Percentiles rank a stretch among this genome's conserved stretches.
Evolutionary conservation across 495 filamentous ascomycete genomes (phyloP).

Genomic region (Astrothelium macrocarpum): DNA sequence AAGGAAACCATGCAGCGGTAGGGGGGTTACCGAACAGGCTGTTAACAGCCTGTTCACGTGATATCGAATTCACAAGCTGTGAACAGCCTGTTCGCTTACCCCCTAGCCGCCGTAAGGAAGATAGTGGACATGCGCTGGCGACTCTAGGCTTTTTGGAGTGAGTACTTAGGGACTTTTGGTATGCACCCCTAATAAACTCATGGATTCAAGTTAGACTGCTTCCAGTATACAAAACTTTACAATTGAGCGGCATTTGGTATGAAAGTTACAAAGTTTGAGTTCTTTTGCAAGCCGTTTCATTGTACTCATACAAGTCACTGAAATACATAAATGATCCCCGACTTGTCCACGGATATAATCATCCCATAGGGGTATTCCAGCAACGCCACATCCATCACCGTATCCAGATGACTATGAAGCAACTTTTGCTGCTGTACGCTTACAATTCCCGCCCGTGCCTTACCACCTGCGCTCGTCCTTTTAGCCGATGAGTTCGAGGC

Average conservation of each 20-base stretch:
- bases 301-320: constrained; percentile 37
- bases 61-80: no score
- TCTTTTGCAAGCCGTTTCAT: neutral
- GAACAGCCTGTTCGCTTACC: no score
- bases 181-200: no score
- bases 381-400: constrained; percentile 77
- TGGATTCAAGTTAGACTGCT: no score
- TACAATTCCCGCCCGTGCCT: constrained; percentile 37
- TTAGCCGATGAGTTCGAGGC: constrained; percentile 27
- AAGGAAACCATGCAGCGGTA: no score
- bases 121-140: no score
- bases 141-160: no score
- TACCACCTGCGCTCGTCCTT: constrained; percentile 5
- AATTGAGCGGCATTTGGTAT: neutral
- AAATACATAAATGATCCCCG: constrained; percentile 89
- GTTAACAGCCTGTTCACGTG: no score
- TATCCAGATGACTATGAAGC: constrained; percentile 78
- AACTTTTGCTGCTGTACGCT: constrained; percentile 71
- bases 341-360: constrained; percentile 81
- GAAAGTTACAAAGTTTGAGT: no score
- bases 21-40: no score
- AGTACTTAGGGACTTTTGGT: no score
- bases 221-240: neutral
- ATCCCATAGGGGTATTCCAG: constrained; percentile 86
- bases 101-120: no score